Percentiles rank a stretch among this genome's conserved stretches.
Conservation (phyloP, 495 filamentous ascomycete species). For the Rostrohypoxylon terebratum region DNA sequence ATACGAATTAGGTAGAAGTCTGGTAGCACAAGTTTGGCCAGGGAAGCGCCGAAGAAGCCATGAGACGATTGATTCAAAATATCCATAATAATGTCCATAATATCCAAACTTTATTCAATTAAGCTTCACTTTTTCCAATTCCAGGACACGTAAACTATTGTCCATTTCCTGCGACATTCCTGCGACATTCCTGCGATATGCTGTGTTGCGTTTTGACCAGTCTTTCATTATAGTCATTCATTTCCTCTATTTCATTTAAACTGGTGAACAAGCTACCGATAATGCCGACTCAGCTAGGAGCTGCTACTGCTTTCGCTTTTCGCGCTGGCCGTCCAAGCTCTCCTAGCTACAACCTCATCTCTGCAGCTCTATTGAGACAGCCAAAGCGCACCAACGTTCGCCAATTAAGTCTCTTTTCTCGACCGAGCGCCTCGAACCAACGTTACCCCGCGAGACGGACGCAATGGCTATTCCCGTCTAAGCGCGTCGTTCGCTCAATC, state of each 20-base stretch:
- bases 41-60: conserved; percentile 36
- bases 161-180: conserved; percentile 7
- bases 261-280: conserved; percentile 8
- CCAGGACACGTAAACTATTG: neutral
- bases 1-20: conserved; percentile 33
- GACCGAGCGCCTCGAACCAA: conserved; percentile 29
- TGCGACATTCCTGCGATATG: neutral
- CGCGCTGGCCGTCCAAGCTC: conserved; percentile 36
- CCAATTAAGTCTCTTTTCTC: conserved; percentile 37
- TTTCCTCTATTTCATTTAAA: conserved; percentile 23
- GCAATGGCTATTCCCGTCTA: conserved; percentile 35
- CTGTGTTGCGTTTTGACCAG: conserved; percentile 9
- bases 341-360: conserved; percentile 29
- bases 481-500: conserved; percentile 49
- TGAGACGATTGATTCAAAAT: conserved; percentile 9
- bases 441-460: conserved; percentile 19
- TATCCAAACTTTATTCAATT: conserved; percentile 13
- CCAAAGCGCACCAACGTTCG: conserved; percentile 19
- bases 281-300: conserved; percentile 40
- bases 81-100: neutral
- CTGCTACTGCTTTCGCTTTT: conserved; percentile 31
- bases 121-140: neutral
- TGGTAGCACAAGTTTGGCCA: conserved; percentile 34
- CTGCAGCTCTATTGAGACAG: conserved; percentile 22
- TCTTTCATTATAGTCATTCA: conserved; percentile 26